Percentiles rank a stretch among this genome's conserved stretches.
Conservation (phyloP, 257 asterid genomes). For the Penstemon newberryi region DNA sequence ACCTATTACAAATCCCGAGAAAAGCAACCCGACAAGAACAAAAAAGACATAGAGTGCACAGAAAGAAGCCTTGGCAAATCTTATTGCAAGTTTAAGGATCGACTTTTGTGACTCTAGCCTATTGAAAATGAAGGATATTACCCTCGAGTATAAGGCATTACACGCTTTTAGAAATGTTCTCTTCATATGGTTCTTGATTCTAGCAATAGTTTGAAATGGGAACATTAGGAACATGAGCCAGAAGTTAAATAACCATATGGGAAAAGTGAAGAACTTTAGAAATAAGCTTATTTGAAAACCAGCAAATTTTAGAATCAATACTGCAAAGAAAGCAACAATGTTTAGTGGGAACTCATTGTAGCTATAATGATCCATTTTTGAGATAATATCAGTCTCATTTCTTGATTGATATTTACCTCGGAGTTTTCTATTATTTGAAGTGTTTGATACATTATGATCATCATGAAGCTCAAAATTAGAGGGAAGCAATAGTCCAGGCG, state of each 20-base stretch:
- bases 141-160: conserved; percentile 22
- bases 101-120: conserved; percentile 36
- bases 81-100: conserved; percentile 33
- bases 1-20: conserved; percentile 42
- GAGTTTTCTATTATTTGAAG: conserved; percentile 12
- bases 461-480: conserved; percentile 20
- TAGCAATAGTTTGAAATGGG: conserved; percentile 41
- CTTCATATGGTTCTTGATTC: conserved; percentile 36
- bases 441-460: not conserved
- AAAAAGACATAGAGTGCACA: conserved; percentile 48
- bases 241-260: conserved; percentile 34
- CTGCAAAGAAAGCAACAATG: conserved; percentile 29
- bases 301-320: conserved; percentile 36
- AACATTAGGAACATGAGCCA: conserved; percentile 38
- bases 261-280: conserved; percentile 41
- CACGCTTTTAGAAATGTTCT: conserved; percentile 31
- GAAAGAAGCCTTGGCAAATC: conserved; percentile 41
- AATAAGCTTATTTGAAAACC: conserved; percentile 43
- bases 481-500: conserved; percentile 11
- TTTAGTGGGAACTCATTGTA: conserved; percentile 31
- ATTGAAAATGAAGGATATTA: conserved; percentile 29
- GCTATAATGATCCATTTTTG: conserved; percentile 19
- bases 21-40: conserved; percentile 41
- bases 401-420: conserved; percentile 10
- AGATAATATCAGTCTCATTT: conserved; percentile 16